A percentile compares a stretch with the other conserved stretches of the same genome.
phyloP scores from a whole-genome alignment of 192 early-diverging fungal species.

The Gonapodya sp. region DNA sequence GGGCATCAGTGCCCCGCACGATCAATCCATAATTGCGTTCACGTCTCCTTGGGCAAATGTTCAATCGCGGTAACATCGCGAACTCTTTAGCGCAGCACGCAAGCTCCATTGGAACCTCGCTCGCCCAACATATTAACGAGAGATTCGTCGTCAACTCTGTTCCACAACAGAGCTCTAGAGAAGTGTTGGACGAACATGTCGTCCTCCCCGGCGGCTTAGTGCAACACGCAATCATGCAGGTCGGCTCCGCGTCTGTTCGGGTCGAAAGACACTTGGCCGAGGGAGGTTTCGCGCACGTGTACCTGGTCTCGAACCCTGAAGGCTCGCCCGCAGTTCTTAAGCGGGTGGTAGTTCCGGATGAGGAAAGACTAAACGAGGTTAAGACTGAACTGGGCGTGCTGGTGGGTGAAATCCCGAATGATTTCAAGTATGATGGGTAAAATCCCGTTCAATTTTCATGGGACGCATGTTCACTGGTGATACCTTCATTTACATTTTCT shows the following conservation, averaged over 20 bases:
- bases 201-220: neutral
- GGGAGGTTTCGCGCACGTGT: slow-evolving; percentile 88
- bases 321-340: slow-evolving; percentile 67
- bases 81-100: neutral
- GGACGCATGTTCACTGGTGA: too few species aligned
- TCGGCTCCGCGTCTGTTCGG: neutral
- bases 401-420: slow-evolving; percentile 33
- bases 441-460: too few species aligned
- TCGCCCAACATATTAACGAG: neutral
- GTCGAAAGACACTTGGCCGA: neutral
- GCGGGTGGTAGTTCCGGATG: slow-evolving; percentile 61
- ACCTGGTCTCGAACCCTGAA: slow-evolving; percentile 52
- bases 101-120: neutral
- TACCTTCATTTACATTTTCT: neutral
- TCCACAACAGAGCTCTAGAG: neutral
- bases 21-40: neutral
- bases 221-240: neutral
- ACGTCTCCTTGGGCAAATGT: too few species aligned
- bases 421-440: neutral
- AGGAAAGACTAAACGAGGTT: slow-evolving; percentile 45
- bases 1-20: neutral
- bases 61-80: neutral
- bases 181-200: neutral
- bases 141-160: neutral
- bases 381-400: slow-evolving; percentile 69